phyloP scores from a whole-genome alignment of 768 basidiomycete species.

The Suillus tomentosus region DNA sequence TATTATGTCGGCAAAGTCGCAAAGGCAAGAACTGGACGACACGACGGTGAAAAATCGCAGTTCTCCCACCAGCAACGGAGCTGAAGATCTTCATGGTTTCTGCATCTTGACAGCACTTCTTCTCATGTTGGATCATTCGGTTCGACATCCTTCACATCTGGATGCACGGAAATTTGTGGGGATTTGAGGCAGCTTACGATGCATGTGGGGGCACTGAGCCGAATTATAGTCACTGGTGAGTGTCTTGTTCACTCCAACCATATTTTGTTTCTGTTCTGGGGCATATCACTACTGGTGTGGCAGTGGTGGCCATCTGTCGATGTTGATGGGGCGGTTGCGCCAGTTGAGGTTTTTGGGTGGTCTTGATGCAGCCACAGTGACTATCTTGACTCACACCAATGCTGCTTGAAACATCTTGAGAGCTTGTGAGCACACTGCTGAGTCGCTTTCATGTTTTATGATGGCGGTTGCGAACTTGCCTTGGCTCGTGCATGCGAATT shows the following conservation, averaged over 20 bases:
- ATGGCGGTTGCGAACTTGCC: constrained; percentile 29
- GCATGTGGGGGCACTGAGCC: constrained; percentile 8
- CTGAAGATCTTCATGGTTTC: constrained; percentile 22
- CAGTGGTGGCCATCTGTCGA: constrained; percentile 8
- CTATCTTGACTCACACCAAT: constrained; percentile 32
- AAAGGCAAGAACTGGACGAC: background rate
- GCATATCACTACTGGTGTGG: constrained; percentile 20
- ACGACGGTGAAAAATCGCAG: constrained; percentile 31
- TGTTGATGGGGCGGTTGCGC: constrained; percentile 10
- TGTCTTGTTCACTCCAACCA: constrained; percentile 34
- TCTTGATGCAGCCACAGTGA: constrained; percentile 18
- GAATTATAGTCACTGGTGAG: constrained; percentile 27
- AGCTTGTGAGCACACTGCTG: constrained; percentile 17
- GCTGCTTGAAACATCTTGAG: constrained; percentile 19
- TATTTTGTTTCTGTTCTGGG: constrained; percentile 20
- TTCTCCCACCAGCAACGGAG: constrained; percentile 25
- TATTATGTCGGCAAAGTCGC: constrained; percentile 10
- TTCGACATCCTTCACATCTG: constrained; percentile 13
- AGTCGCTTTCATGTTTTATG: constrained; percentile 14
- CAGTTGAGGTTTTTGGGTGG: constrained; percentile 12
- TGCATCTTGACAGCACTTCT: constrained; percentile 26
- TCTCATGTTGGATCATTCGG: constrained; percentile 18
- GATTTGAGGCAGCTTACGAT: constrained; percentile 6
- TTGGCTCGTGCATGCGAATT: constrained; percentile 13
- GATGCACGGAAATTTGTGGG: constrained; percentile 7